Percentiles rank a stretch among this genome's conserved stretches.
Evolutionary conservation across 1,284 basidiomycete genomes (phyloP).

Genomic region (Puccinia polysora): DNA sequence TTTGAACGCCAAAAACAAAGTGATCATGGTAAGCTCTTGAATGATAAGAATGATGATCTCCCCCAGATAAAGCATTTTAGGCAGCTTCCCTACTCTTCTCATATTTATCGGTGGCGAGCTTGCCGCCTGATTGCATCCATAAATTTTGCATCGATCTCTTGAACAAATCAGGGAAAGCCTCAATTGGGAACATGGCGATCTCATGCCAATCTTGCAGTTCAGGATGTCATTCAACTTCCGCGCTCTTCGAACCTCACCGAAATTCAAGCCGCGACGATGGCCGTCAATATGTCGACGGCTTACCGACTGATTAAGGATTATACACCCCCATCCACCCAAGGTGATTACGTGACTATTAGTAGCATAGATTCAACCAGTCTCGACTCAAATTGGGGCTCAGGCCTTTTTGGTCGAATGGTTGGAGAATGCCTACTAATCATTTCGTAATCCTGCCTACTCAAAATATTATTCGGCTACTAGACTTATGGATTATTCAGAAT

Average conservation of each 20-base stretch:
- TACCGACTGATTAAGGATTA: constrained; percentile 73
- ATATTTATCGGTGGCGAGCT: too few relatives aligned
- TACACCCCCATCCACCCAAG: constrained; percentile 58
- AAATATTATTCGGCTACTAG: constrained; percentile 31
- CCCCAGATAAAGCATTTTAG: too few relatives aligned
- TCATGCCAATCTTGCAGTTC: constrained; percentile 58
- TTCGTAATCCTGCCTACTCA: too few relatives aligned
- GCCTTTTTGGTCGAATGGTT: too few relatives aligned
- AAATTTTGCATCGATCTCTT: not conserved
- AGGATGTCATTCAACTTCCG: constrained; percentile 65
- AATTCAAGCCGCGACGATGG: constrained; percentile 68
- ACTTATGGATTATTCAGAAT: constrained; percentile 65
- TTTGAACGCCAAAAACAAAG: constrained; percentile 52
- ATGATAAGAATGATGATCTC: too few relatives aligned
- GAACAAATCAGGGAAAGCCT: constrained; percentile 38
- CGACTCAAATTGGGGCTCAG: constrained; percentile 56
- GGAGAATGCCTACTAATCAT: too few relatives aligned
- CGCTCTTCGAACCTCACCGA: constrained; percentile 57
- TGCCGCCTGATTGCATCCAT: not conserved
- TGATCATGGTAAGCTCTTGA: constrained; percentile 56
- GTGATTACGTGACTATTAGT: constrained; percentile 64
- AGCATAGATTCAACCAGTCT: constrained; percentile 79
- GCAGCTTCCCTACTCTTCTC: too few relatives aligned
- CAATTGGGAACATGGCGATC: constrained; percentile 69
- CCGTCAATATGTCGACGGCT: constrained; percentile 75